Evolutionary conservation across 2,329 filamentous ascomycete species (phyloP).

Genomic region (Simplicillium aogashimaense): DNA sequence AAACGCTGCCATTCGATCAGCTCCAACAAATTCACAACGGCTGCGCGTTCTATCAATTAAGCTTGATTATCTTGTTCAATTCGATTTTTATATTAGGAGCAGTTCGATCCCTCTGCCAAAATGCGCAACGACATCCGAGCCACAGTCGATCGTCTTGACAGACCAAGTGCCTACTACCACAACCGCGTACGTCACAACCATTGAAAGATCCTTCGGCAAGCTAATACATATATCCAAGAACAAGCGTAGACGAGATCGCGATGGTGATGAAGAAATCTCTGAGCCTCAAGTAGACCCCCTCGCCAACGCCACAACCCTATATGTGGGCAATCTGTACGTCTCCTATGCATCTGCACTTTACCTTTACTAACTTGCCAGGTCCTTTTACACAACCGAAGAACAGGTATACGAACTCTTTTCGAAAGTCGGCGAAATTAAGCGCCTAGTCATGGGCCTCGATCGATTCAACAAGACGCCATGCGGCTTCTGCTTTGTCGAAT

Average conservation of each 20-base stretch:
- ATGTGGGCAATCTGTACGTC: constrained; percentile 82
- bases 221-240: constrained; percentile 36
- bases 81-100: too few relatives aligned
- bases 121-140: constrained; percentile 43
- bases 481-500: constrained; percentile 99
- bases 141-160: constrained; percentile 87
- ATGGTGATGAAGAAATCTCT: constrained; percentile 39
- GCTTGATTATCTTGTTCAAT: too few relatives aligned
- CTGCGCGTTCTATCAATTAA: neutral
- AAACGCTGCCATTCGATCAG: neutral
- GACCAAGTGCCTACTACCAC: constrained; percentile 87
- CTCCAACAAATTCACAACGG: neutral
- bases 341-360: neutral
- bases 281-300: constrained; percentile 58
- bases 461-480: constrained; percentile 96
- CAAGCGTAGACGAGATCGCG: constrained; percentile 59
- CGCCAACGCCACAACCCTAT: constrained; percentile 83
- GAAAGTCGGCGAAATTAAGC: constrained; percentile 97
- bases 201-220: constrained; percentile 11
- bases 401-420: constrained; percentile 96
- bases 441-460: constrained; percentile 94
- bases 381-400: constrained; percentile 97
- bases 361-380: constrained; percentile 36
- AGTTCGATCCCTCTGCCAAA: constrained; percentile 4
- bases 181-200: constrained; percentile 52